Evolutionary conservation across 2,329 filamentous ascomycete genomes (phyloP).

Genomic region (Penicillium sp.): DNA sequence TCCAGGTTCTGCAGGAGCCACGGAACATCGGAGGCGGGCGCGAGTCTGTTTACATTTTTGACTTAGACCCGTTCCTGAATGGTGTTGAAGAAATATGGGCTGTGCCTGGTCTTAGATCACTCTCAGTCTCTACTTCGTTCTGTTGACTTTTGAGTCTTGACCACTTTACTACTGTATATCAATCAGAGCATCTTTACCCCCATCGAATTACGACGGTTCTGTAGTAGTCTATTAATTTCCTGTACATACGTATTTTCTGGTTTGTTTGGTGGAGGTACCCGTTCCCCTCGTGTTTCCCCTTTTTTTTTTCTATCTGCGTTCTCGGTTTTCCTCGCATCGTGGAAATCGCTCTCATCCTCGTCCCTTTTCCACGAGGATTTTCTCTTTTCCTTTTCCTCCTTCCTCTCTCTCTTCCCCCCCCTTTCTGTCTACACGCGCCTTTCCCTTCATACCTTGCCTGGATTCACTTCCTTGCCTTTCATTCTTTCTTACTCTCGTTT

Average conservation of each 20-base stretch:
- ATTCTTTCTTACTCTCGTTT: conserved; percentile 45
- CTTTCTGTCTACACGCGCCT: conserved; percentile 27
- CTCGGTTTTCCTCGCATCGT: neutral
- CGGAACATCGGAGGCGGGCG: conserved; percentile 14
- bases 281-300: neutral
- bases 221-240: neutral
- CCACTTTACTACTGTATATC: neutral
- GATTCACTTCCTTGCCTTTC: conserved; percentile 27
- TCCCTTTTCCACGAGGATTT: neutral
- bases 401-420: conserved; percentile 30
- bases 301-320: neutral
- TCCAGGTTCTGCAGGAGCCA: conserved; percentile 27
- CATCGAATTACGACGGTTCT: neutral
- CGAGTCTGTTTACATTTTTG: conserved; percentile 3
- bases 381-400: conserved; percentile 1
- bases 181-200: neutral
- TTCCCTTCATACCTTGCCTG: conserved; percentile 24
- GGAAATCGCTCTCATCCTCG: conserved; percentile 9
- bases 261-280: neutral
- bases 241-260: neutral
- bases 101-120: no score
- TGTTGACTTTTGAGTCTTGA: no score
- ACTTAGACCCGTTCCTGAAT: neutral
- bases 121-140: no score
- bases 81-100: neutral